These are phyloP conservation scores for barley (Hordeum vulgare) DNA, from an alignment of 176 grass and related monocot species.

Conservation along the genomic window MorexV3_pseudomolecules_assembly NC_058521.1:142433520-142434019, in stretches of 20 bases:
- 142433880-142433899: constrained; percentile 83
- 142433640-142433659: constrained; percentile 82
- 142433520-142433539: constrained; percentile 62
- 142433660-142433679: constrained; percentile 78
- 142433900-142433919: constrained; percentile 97
- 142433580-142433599: constrained; percentile 71
- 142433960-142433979: constrained; percentile 95
- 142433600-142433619: constrained; percentile 84
- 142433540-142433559: constrained; percentile 59
- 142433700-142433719: constrained; percentile 99
- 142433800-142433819: constrained; percentile 60
- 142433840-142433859: not conserved
- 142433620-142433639: constrained; percentile 96
- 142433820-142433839: not conserved
- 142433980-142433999: constrained; percentile 99
- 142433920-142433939: constrained; percentile 98
- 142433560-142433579: constrained; percentile 46
- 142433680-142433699: constrained; percentile 95
- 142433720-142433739: constrained; percentile 96
- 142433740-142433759: constrained; percentile 71
- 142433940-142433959: constrained; percentile 93
- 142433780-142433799: constrained; percentile 99
- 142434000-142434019: constrained; percentile 91
- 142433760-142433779: constrained; percentile 94
- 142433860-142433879: not conserved